A percentile compares a stretch with the other conserved stretches of the same genome.
Evolutionary conservation across 495 filamentous ascomycete genomes (phyloP).

Genomic region (Daldinia vernicosa): DNA sequence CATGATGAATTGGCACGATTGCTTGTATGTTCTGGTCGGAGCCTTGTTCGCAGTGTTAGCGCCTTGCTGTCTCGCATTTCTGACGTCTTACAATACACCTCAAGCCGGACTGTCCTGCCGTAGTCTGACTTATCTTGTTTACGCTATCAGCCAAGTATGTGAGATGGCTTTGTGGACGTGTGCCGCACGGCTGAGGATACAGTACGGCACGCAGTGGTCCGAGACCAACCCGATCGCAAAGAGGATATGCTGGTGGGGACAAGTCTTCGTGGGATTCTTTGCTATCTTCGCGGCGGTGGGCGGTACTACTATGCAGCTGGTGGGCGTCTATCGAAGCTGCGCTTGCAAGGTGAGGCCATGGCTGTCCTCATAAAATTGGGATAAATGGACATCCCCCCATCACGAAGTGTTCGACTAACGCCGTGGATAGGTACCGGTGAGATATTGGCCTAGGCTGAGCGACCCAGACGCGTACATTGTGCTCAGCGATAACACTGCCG

Average conservation of each 20-base stretch:
- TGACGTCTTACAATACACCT: slow-evolving; percentile 54
- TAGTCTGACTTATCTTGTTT: slow-evolving; percentile 53
- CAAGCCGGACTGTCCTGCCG: slow-evolving; percentile 55
- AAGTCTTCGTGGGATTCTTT: slow-evolving; percentile 44
- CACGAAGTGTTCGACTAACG: slow-evolving; percentile 1
- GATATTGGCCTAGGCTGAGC: slow-evolving; percentile 35
- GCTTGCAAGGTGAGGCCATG: slow-evolving; percentile 39
- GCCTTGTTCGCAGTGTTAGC: slow-evolving; percentile 45
- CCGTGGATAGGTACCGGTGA: slow-evolving; percentile 33
- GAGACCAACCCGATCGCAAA: slow-evolving; percentile 34
- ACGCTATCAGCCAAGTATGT: slow-evolving; percentile 50
- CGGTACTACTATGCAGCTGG: slow-evolving; percentile 51
- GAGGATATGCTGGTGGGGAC: slow-evolving; percentile 43
- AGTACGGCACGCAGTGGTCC: slow-evolving; percentile 38
- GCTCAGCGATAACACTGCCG: slow-evolving; percentile 37
- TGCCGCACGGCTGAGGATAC: slow-evolving; percentile 32
- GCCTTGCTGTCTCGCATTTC: slow-evolving; percentile 52
- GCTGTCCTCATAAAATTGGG: background rate
- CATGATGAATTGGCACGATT: slow-evolving; percentile 35
- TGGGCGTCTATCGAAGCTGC: slow-evolving; percentile 54
- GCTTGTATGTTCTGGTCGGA: slow-evolving; percentile 44
- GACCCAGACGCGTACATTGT: slow-evolving; percentile 36
- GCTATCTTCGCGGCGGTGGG: slow-evolving; percentile 49
- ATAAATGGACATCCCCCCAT: background rate
- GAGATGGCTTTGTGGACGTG: slow-evolving; percentile 48